These are phyloP conservation scores for Rhytidiadelphus loreus DNA, from an alignment of 225 moss, liverwort and hornwort genomes.

Conservation along the genomic window DNA sequence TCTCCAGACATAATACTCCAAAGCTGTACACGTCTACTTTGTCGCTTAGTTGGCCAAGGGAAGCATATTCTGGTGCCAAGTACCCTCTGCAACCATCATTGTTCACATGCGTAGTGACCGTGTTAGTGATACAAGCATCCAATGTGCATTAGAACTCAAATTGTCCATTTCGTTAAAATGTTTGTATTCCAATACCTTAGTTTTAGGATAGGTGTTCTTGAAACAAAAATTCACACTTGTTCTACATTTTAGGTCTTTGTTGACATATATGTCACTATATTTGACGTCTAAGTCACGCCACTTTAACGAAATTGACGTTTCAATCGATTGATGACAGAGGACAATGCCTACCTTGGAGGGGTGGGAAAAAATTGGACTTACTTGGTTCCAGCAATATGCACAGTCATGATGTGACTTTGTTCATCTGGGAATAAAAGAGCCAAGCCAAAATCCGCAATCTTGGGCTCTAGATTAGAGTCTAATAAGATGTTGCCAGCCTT, in stretches of 20 bases:
- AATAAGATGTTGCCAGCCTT: background rate
- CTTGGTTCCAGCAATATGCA: constrained; percentile 6
- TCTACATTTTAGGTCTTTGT: too few relatives aligned
- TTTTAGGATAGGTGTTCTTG: background rate
- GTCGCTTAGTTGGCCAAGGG: background rate
- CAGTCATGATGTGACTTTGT: background rate
- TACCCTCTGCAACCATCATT: background rate
- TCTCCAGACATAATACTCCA: background rate
- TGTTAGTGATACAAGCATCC: background rate
- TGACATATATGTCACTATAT: too few relatives aligned
- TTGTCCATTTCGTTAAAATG: too few relatives aligned
- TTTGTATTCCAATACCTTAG: too few relatives aligned
- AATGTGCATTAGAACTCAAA: background rate
- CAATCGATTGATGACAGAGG: too few relatives aligned
- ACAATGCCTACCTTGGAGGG: background rate
- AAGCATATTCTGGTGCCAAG: background rate
- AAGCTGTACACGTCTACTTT: constrained; percentile 12
- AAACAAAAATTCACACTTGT: too few relatives aligned
- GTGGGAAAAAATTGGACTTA: background rate
- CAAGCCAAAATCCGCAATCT: constrained; percentile 1
- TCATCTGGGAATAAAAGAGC: background rate
- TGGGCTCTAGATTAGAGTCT: background rate
- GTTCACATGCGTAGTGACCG: too few relatives aligned
- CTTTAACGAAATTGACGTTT: background rate
- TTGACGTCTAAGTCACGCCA: too few relatives aligned